Conservation (phyloP, 2,329 filamentous ascomycete genomes). For the Colletotrichum godetiae region DNA sequence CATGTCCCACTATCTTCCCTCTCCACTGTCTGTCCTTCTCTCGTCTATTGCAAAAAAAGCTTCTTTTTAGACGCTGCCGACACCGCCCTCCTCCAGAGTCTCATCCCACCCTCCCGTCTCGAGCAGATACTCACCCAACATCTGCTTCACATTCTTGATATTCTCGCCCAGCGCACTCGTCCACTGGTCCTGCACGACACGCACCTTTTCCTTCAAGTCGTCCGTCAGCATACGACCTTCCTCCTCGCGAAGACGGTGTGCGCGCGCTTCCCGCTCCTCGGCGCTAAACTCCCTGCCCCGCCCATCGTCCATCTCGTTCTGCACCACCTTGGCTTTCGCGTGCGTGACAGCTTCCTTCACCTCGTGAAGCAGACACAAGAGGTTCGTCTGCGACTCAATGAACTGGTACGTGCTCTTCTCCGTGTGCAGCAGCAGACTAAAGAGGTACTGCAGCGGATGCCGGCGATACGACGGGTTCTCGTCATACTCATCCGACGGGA, state of each 20-base stretch:
- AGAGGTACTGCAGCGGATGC: conserved; percentile 91
- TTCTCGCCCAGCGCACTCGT: conserved; percentile 83
- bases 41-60: background rate
- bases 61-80: conserved; percentile 55
- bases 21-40: background rate
- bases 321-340: conserved; percentile 74
- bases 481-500: conserved; percentile 81
- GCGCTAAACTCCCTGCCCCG: conserved; percentile 45
- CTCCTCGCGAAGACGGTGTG: conserved; percentile 68
- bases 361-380: conserved; percentile 90
- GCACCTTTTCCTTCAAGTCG: conserved; percentile 93
- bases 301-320: conserved; percentile 67
- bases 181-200: conserved; percentile 93
- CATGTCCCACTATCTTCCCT: conserved; percentile 12
- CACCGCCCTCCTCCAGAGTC: conserved; percentile 68
- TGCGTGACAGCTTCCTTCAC: conserved; percentile 83
- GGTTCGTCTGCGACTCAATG: conserved; percentile 92
- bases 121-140: conserved; percentile 79
- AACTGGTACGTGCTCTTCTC: conserved; percentile 97
- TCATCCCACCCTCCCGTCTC: conserved; percentile 92
- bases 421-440: conserved; percentile 84
- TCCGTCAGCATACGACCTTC: conserved; percentile 81
- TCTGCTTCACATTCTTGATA: conserved; percentile 77
- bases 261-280: conserved; percentile 51
- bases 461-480: conserved; percentile 87